Evolutionary conservation across 2,329 filamentous ascomycete genomes (phyloP).

Genomic region (Penicillium sp.): DNA sequence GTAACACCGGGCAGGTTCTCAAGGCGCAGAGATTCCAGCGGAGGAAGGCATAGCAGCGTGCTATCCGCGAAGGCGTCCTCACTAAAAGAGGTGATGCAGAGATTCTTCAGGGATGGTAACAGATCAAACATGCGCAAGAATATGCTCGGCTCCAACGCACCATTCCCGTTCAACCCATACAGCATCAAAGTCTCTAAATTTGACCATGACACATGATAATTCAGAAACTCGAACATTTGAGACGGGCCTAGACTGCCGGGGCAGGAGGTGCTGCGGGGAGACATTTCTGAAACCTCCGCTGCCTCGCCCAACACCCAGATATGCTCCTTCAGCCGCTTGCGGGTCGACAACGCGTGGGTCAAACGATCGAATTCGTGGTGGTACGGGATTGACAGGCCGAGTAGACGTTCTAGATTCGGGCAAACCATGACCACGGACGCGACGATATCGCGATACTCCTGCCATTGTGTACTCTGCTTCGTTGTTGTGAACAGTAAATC

Average conservation of each 20-base stretch:
- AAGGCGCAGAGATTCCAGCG: slow-evolving; percentile 60
- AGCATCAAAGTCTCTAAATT: slow-evolving; percentile 61
- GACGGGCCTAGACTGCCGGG: slow-evolving; percentile 56
- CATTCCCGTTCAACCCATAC: slow-evolving; percentile 52
- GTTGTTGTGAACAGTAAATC: slow-evolving; percentile 50
- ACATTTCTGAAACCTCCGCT: slow-evolving; percentile 46
- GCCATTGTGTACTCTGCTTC: slow-evolving; percentile 49
- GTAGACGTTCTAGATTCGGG: slow-evolving; percentile 61
- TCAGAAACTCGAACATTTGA: slow-evolving; percentile 59
- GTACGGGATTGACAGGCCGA: slow-evolving; percentile 61
- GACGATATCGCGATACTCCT: slow-evolving; percentile 59
- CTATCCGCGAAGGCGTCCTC: slow-evolving; percentile 61
- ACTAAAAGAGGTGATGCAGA: slow-evolving; percentile 62
- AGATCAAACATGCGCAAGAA: slow-evolving; percentile 60
- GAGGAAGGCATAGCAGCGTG: slow-evolving; percentile 59
- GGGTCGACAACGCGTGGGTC: slow-evolving; percentile 62
- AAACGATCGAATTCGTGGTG: slow-evolving; percentile 61
- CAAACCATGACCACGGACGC: slow-evolving; percentile 65
- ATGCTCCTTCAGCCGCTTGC: slow-evolving; percentile 60
- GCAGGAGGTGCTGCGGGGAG: slow-evolving; percentile 43
- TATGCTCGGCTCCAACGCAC: slow-evolving; percentile 59
- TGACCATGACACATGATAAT: slow-evolving; percentile 59
- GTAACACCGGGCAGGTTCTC: slow-evolving; percentile 63
- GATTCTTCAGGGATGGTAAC: slow-evolving; percentile 59
- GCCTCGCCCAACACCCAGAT: slow-evolving; percentile 62